Conservation (phyloP, 2,329 filamentous ascomycete genomes). For the Alternaria atra region DNA sequence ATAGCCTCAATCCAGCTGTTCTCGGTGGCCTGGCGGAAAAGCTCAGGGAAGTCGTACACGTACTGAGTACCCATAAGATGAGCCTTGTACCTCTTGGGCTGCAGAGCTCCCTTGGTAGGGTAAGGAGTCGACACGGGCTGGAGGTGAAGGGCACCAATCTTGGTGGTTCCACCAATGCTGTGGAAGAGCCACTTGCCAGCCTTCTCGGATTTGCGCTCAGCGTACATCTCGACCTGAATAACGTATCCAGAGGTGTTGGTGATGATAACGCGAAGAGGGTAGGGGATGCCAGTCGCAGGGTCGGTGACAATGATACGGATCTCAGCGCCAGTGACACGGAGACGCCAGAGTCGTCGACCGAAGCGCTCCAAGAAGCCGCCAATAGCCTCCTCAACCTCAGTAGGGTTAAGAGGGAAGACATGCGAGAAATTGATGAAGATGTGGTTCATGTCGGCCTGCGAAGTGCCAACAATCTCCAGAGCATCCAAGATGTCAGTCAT, state of each 20-base stretch:
- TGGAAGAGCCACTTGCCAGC: slow-evolving; percentile 96
- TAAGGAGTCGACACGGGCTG: slow-evolving; percentile 91
- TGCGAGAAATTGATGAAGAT: slow-evolving; percentile 99
- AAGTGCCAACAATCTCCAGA: slow-evolving; percentile 97
- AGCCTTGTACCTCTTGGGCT: slow-evolving; percentile 99
- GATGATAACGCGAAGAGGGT: slow-evolving; percentile 94
- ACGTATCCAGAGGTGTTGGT: slow-evolving; percentile 98
- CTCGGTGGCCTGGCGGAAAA: slow-evolving; percentile 97
- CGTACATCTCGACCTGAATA: slow-evolving; percentile 96
- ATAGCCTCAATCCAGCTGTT: slow-evolving; percentile 87
- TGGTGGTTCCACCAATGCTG: slow-evolving; percentile 92
- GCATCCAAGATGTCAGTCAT: slow-evolving; percentile 99
- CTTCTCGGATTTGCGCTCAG: slow-evolving; percentile 97
- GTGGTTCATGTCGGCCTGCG: slow-evolving; percentile 98
- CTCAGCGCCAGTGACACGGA: slow-evolving; percentile 95
- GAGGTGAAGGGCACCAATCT: slow-evolving; percentile 94
- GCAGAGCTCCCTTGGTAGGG: slow-evolving; percentile 96
- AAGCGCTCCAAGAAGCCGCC: slow-evolving; percentile 97
- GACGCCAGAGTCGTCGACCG: slow-evolving; percentile 91
- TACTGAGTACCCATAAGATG: slow-evolving; percentile 99
- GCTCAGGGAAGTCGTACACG: slow-evolving; percentile 99
- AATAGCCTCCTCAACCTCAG: slow-evolving; percentile 90
- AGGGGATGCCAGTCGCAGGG: slow-evolving; percentile 80
- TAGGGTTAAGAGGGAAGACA: slow-evolving; percentile 89
- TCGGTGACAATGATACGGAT: slow-evolving; percentile 99